A percentile compares a stretch with the other conserved stretches of the same genome.
Evolutionary conservation across 78 protist genomes (phyloP).

Genomic region (Dictyostelium citrinum): DNA sequence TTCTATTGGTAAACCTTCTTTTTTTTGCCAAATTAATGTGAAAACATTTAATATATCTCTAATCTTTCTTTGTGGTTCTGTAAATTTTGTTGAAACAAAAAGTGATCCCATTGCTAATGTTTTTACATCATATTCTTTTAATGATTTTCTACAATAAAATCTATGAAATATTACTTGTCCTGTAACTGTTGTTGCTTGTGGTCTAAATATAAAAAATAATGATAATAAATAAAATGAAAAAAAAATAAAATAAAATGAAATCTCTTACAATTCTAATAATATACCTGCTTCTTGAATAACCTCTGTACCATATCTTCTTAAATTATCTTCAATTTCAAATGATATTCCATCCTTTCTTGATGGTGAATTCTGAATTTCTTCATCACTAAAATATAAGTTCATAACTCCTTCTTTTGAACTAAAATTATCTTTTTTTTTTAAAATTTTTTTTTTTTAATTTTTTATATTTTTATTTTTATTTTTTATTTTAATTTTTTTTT

Average conservation of each 20-base stretch:
- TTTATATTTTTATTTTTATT: not conserved
- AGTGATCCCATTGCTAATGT: slow-evolving; percentile 37
- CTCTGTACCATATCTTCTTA: slow-evolving; percentile 33
- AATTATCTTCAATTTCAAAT: slow-evolving; percentile 22
- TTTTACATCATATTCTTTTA: slow-evolving; percentile 69
- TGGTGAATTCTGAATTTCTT: slow-evolving; percentile 66
- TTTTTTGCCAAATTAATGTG: slow-evolving; percentile 8
- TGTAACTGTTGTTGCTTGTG: slow-evolving; percentile 90
- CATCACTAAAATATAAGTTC: slow-evolving; percentile 57
- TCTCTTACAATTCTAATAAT: slow-evolving; percentile 33
- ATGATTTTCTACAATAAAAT: slow-evolving; percentile 82
- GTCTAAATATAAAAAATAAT: slow-evolving; percentile 40
- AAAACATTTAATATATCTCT: slow-evolving; percentile 52
- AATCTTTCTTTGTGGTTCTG: slow-evolving; percentile 9
- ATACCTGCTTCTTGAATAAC: slow-evolving; percentile 79
- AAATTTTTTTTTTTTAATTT: not conserved
- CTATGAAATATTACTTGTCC: slow-evolving; percentile 91
- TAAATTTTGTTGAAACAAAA: slow-evolving; percentile 28
- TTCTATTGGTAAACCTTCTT: slow-evolving; percentile 15
- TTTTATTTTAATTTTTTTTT: not conserved
- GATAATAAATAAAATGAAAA: not conserved
- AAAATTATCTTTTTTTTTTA: not conserved
- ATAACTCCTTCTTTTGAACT: not conserved
- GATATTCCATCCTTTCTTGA: slow-evolving; percentile 53
- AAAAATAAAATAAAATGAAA: not conserved